These are phyloP conservation scores for Spirogloea muscicola DNA, from an alignment of 139 green algal species.

Conservation along the genomic window DNA sequence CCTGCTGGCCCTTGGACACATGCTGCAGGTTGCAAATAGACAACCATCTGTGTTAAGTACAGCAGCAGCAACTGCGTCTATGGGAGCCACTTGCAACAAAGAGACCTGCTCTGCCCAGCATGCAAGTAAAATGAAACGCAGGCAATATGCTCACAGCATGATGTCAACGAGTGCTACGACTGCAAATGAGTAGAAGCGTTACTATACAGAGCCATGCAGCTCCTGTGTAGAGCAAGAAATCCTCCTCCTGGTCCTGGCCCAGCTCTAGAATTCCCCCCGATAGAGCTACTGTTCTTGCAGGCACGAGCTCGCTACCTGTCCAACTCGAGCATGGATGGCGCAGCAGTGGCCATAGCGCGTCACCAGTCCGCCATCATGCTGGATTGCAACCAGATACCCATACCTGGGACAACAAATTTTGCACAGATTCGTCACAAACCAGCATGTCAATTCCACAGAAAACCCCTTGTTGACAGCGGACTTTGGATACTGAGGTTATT, in stretches of 20 bases:
- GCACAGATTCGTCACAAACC: neutral
- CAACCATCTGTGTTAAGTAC: neutral
- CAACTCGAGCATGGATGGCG: constrained; percentile 10
- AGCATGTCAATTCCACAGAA: neutral
- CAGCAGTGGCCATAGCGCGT: constrained; percentile 21
- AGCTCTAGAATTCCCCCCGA: no score
- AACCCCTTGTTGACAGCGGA: no score
- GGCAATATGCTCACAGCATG: neutral
- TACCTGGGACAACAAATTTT: neutral
- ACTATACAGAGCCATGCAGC: no score
- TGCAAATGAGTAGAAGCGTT: no score
- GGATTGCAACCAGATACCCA: neutral
- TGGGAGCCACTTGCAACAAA: no score
- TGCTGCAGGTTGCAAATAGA: constrained; percentile 21
- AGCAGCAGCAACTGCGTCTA: no score
- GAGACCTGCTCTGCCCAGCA: no score
- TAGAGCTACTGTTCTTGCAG: no score
- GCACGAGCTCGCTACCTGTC: neutral
- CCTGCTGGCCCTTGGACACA: constrained; percentile 23
- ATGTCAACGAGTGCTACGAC: neutral
- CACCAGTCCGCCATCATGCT: neutral
- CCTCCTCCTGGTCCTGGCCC: no score
- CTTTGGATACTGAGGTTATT: no score
- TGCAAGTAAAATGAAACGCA: neutral
- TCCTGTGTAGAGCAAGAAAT: no score